phyloP scores from a whole-genome alignment of 495 filamentous ascomycete genomes.

The Neurospora pannonica region DNA sequence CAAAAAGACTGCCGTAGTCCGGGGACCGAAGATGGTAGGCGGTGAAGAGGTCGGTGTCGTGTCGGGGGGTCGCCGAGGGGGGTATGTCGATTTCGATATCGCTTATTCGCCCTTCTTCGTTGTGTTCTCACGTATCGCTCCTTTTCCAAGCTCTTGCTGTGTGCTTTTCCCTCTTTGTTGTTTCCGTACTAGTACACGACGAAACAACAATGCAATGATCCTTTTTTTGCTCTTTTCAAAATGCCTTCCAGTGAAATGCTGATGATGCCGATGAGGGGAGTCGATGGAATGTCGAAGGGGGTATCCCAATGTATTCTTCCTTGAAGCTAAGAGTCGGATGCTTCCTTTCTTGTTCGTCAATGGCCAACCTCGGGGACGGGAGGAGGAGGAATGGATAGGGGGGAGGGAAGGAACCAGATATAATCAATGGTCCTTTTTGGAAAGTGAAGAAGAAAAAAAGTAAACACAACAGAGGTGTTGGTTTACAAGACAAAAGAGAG shows the following conservation, averaged over 20 bases:
- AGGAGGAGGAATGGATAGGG: conserved; percentile 3
- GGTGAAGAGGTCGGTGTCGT: neutral
- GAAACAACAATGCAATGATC: neutral
- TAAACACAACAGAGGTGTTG: neutral
- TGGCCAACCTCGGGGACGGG: conserved; percentile 8
- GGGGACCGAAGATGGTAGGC: neutral
- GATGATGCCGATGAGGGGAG: neutral
- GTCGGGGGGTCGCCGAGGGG: neutral
- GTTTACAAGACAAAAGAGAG: neutral
- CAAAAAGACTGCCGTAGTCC: neutral
- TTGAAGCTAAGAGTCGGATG: conserved; percentile 6
- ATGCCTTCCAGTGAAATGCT: neutral
- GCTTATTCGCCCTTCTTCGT: neutral
- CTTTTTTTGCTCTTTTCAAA: neutral
- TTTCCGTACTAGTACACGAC: too few relatives aligned
- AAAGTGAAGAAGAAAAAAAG: neutral
- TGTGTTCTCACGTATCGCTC: neutral
- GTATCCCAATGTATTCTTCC: conserved; percentile 2
- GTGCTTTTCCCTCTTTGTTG: neutral
- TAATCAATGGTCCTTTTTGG: neutral
- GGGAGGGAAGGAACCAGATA: neutral
- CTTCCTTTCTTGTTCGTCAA: conserved; percentile 14
- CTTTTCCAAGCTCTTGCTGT: neutral
- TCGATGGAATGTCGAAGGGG: neutral
- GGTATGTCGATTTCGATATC: neutral